These are phyloP conservation scores for Shiraia sp. DNA, from an alignment of 2,329 filamentous ascomycete species.

Conservation along the genomic window DNA sequence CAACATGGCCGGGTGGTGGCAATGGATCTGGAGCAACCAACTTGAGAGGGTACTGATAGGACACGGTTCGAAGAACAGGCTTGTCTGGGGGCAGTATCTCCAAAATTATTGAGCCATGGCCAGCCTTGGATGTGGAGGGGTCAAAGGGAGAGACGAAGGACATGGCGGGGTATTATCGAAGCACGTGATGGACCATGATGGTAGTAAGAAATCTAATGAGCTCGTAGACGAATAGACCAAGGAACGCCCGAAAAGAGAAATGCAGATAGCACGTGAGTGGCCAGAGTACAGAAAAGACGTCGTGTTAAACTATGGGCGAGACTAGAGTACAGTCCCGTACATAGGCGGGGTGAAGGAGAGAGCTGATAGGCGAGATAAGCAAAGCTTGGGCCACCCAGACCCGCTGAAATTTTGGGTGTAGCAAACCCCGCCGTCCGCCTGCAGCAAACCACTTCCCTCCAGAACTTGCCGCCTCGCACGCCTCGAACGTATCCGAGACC, in stretches of 20 bases:
- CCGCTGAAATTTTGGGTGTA: constrained; percentile 7
- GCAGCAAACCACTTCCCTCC: constrained; percentile 12
- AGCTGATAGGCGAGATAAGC: too few relatives aligned
- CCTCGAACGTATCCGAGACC: constrained; percentile 14
- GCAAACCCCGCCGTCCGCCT: constrained; percentile 13
- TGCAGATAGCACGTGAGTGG: too few relatives aligned
- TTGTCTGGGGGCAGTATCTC: constrained; percentile 71
- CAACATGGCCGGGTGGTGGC: constrained; percentile 53
- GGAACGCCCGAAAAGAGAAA: neutral
- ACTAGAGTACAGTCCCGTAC: too few relatives aligned
- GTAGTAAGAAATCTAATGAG: neutral
- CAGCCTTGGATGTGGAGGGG: constrained; percentile 71
- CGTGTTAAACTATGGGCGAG: too few relatives aligned
- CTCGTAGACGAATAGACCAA: neutral
- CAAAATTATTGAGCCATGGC: constrained; percentile 77
- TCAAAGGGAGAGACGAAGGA: constrained; percentile 70
- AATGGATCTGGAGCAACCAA: constrained; percentile 79
- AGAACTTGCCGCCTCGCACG: too few relatives aligned
- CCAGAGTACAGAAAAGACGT: too few relatives aligned
- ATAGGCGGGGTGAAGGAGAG: too few relatives aligned
- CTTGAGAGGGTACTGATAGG: constrained; percentile 94
- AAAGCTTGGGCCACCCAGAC: constrained; percentile 3
- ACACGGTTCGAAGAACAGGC: constrained; percentile 73
- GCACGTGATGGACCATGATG: constrained; percentile 14
- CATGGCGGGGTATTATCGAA: constrained; percentile 25